Percentiles rank a stretch among this genome's conserved stretches.
phyloP scores from a whole-genome alignment of 75 land plant species.

The Cupressus sempervirens region DNA sequence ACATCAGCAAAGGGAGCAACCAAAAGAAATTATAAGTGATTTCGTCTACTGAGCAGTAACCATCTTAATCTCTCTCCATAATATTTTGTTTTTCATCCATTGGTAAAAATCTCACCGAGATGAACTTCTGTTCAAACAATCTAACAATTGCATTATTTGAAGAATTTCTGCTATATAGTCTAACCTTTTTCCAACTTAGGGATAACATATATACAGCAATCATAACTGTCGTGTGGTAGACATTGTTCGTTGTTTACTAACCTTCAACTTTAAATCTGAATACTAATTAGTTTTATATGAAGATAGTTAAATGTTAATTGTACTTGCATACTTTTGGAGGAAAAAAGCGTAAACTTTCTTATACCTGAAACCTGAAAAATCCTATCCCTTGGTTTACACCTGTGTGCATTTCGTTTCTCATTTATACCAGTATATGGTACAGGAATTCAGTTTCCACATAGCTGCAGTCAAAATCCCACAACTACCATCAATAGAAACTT shows the following conservation, averaged over 20 bases:
- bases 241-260: not conserved
- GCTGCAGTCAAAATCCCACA: not conserved
- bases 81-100: not conserved
- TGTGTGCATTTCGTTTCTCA: not conserved
- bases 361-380: not conserved
- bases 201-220: not conserved
- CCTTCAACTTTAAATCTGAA: not conserved
- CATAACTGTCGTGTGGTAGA: too few species aligned
- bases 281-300: not conserved
- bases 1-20: not conserved
- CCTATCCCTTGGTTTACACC: not conserved
- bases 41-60: not conserved
- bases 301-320: not conserved
- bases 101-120: not conserved
- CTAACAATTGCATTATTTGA: not conserved
- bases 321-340: not conserved
- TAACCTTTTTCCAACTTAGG: not conserved
- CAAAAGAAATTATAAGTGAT: not conserved
- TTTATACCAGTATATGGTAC: not conserved
- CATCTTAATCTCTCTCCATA: not conserved
- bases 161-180: not conserved
- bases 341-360: not conserved
- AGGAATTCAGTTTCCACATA: not conserved
- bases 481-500: not conserved
- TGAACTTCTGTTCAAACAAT: not conserved